Evolutionary conservation across 805 yeast species (phyloP), one percentile per base, ranked within the genome.

Genomic region (Wickerhamiella musiphila): DNA sequence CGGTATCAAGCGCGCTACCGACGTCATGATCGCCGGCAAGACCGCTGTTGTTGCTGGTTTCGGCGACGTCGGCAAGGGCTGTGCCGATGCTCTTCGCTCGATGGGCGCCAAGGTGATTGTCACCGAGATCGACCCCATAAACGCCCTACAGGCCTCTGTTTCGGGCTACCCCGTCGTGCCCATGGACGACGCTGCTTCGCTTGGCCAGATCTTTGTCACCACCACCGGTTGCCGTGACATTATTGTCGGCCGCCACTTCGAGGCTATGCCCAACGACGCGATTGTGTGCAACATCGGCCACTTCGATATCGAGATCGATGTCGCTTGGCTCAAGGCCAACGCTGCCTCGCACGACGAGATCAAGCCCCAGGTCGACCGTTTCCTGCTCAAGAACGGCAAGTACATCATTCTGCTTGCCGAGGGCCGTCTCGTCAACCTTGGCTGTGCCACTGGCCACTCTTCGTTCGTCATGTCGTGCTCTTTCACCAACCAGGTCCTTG

Each of bases 31-130:
- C 56, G 96, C 95, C 48, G 98, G 98, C 68, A 86, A 86, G 70
- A 90, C 81, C 56, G 93, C 96, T 41, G 92, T 86, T 52, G 96
- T 86, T 52, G 95, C 94, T 42, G 98, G 98, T 66, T 86, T 75
- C 70, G 98, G 98, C 73, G 98, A 86, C 60, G 98, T 86, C 57
- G 98, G 98, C 69, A 86, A 86, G 70, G 98, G 98, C 63, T 86
- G 98, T 73, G 95, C 94, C 60, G 78, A 83, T 81, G 94, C 98
- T 46, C 73, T 90, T 54, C 77, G 81, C 66, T 84, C 92, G 58
- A 84, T 86, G 95, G 98, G 98, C 69, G 94, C 98, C 47, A 79
- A 94, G 64, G 98, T 86, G 51, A 71, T 90, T 47, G 83, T 86
- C 54, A 78, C 96, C 49, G 98, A 86, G 70, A 68, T 86, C 54